Evolutionary conservation across 148 eudicot genomes (phyloP).

Genomic region (Camellia lanceoleosa): DNA sequence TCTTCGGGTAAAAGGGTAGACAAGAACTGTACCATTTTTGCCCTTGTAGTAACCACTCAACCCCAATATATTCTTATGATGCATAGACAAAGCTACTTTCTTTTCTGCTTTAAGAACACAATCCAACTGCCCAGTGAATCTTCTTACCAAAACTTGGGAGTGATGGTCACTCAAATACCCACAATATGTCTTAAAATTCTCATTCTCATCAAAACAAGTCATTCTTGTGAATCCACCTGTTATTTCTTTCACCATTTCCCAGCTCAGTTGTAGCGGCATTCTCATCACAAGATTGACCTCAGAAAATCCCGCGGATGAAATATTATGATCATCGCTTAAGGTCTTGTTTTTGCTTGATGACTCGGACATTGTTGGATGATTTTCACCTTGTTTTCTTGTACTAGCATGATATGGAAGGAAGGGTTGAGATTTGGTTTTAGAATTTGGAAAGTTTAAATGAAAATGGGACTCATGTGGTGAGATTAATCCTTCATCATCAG

Average conservation of each 20-base stretch:
- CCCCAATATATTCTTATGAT: slow-evolving; percentile 20
- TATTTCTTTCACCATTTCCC: slow-evolving; percentile 16
- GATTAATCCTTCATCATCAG: neutral
- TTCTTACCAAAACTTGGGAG: slow-evolving; percentile 14
- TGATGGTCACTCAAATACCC: slow-evolving; percentile 5
- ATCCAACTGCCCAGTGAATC: slow-evolving; percentile 3
- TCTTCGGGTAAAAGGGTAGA: slow-evolving; percentile 7
- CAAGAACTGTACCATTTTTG: slow-evolving; percentile 8
- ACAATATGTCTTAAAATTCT: neutral
- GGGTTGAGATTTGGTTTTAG: too few relatives aligned
- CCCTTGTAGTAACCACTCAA: slow-evolving; percentile 18
- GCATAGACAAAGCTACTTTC: slow-evolving; percentile 18
- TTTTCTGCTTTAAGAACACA: slow-evolving; percentile 15
- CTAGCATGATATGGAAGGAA: neutral
- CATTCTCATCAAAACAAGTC: neutral
- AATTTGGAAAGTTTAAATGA: neutral
- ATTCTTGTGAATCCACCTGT: slow-evolving; percentile 13
- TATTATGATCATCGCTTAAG: neutral
- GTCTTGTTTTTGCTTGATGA: neutral
- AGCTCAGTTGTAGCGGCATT: slow-evolving; percentile 19
- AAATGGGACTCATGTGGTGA: neutral
- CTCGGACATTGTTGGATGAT: neutral
- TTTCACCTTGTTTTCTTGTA: slow-evolving; percentile 10
- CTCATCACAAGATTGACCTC: neutral
- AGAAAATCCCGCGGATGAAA: neutral